Evolutionary conservation across 495 filamentous ascomycete genomes (phyloP).

Genomic region (Entonaema liquescens): DNA sequence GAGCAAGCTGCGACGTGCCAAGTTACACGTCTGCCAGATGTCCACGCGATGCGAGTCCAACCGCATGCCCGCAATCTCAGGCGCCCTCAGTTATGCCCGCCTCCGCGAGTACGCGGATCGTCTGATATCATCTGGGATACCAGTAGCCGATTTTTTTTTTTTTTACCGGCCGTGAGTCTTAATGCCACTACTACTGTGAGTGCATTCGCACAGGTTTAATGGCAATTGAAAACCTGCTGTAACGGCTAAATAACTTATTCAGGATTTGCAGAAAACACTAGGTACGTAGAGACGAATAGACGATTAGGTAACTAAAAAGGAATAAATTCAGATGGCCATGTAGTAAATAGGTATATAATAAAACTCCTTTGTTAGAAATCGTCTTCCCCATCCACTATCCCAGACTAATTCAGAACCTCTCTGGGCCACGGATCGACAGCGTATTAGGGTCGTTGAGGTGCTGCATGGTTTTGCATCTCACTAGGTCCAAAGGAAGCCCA

Average conservation of each 20-base stretch:
- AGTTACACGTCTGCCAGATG: conserved; percentile 31
- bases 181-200: background rate
- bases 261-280: background rate
- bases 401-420: conserved; percentile 20
- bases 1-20: conserved; percentile 30
- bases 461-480: conserved; percentile 18
- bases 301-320: conserved; percentile 7
- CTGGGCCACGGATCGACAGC: conserved; percentile 18
- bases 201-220: background rate
- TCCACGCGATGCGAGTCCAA: conserved; percentile 12
- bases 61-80: conserved; percentile 7
- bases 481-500: conserved; percentile 2
- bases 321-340: conserved; percentile 37
- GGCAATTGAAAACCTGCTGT: background rate
- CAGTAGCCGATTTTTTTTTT: background rate
- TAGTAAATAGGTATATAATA: conserved; percentile 37
- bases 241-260: background rate
- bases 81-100: conserved; percentile 2
- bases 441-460: conserved; percentile 27
- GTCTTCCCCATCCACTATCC: conserved; percentile 35
- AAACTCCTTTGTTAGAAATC: conserved; percentile 24
- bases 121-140: conserved; percentile 28
- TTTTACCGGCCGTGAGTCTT: too few relatives aligned
- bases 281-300: background rate
- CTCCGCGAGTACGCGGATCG: conserved; percentile 1